Conservation (phyloP, 1,284 basidiomycete genomes). For the Ustilago xerochloae region DNA sequence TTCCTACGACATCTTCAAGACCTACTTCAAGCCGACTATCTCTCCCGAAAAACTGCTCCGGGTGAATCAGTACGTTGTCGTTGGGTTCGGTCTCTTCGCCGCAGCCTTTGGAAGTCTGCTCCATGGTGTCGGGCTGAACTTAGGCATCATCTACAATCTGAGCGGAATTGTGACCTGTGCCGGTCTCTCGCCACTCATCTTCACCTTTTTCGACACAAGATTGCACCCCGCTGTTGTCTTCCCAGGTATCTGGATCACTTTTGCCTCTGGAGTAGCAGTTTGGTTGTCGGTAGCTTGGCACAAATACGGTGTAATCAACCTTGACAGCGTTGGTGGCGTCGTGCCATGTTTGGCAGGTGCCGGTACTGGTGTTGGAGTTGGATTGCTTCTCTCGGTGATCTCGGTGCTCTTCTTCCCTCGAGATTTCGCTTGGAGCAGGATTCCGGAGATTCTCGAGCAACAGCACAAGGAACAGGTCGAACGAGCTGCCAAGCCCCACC, state of each 20-base stretch:
- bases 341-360: slow-evolving; percentile 57
- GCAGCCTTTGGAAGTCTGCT: slow-evolving; percentile 62
- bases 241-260: slow-evolving; percentile 63
- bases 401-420: slow-evolving; percentile 45
- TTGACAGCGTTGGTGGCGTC: slow-evolving; percentile 46
- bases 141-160: slow-evolving; percentile 58
- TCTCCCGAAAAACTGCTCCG: slow-evolving; percentile 47
- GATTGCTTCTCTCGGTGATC: slow-evolving; percentile 32
- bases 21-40: slow-evolving; percentile 53
- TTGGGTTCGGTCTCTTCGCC: slow-evolving; percentile 60
- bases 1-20: slow-evolving; percentile 55
- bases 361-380: slow-evolving; percentile 55
- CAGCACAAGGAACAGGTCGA: slow-evolving; percentile 30
- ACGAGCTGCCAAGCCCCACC: slow-evolving; percentile 13
- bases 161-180: slow-evolving; percentile 57
- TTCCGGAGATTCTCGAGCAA: slow-evolving; percentile 41
- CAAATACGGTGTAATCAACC: slow-evolving; percentile 43
- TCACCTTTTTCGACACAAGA: slow-evolving; percentile 60
- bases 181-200: slow-evolving; percentile 51
- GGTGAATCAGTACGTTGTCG: slow-evolving; percentile 57
- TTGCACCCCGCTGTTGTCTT: slow-evolving; percentile 55
- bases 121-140: slow-evolving; percentile 58
- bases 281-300: slow-evolving; percentile 61
- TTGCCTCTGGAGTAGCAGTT: slow-evolving; percentile 56
- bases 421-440: slow-evolving; percentile 53